Conservation (phyloP, 805 yeast genomes). For the Dipodascopsis uninucleata region DNA sequence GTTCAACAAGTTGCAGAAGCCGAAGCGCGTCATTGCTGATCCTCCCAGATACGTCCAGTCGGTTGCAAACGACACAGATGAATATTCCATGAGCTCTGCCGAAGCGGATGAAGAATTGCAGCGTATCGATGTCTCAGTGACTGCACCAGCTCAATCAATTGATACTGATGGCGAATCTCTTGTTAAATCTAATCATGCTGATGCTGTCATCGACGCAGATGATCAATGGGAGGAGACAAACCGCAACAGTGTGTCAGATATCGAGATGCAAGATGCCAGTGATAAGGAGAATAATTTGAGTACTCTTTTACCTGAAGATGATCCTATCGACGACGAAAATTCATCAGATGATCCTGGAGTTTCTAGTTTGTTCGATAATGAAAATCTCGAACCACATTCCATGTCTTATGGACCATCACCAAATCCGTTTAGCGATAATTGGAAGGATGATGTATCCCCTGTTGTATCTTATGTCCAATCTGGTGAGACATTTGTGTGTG, state of each 20-base stretch:
- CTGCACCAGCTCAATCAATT: no score
- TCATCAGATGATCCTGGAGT: slow-evolving; percentile 3
- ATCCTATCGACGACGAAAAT: slow-evolving; percentile 8
- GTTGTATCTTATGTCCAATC: slow-evolving; percentile 36
- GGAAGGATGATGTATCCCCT: no score
- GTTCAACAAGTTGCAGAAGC: slow-evolving; percentile 3
- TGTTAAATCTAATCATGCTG: no score
- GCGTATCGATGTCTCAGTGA: no score
- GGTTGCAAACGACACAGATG: background rate
- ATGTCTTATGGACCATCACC: no score
- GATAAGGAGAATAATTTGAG: slow-evolving; percentile 13
- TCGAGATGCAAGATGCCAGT: slow-evolving; percentile 22
- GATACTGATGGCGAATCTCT: no score
- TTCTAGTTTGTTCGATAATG: background rate
- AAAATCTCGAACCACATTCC: background rate
- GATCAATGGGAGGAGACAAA: no score
- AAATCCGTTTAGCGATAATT: no score
- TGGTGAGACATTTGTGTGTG: slow-evolving; percentile 53
- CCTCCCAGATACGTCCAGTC: background rate
- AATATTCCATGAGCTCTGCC: background rate
- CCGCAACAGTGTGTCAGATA: slow-evolving; percentile 9
- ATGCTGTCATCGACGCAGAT: no score
- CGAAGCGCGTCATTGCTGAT: background rate
- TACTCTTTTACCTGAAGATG: no score
- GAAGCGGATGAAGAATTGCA: slow-evolving; percentile 5